Evolutionary conservation across 306 rosid genomes (phyloP).

Genomic region (Citrullus colocynthis): DNA sequence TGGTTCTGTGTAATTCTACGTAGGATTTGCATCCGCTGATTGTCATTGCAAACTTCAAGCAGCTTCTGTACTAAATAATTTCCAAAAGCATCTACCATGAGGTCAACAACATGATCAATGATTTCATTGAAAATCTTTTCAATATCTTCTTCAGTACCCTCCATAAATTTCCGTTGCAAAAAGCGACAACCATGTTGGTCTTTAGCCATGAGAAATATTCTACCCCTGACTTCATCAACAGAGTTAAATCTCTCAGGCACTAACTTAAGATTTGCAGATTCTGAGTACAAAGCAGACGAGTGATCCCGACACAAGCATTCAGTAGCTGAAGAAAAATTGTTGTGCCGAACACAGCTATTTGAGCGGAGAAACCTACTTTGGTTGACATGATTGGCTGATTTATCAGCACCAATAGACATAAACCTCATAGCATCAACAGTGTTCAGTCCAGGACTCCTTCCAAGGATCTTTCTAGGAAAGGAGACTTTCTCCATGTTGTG

Average conservation of each 20-base stretch:
- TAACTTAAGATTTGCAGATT: conserved; percentile 20
- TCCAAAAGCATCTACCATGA: conserved; percentile 53
- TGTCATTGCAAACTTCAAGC: conserved; percentile 52
- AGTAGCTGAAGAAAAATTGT: conserved; percentile 10
- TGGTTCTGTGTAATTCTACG: conserved; percentile 19
- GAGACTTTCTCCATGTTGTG: conserved; percentile 2
- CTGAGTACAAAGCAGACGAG: background rate
- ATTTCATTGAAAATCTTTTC: conserved; percentile 33
- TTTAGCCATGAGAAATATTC: conserved; percentile 40
- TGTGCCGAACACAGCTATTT: conserved; percentile 14
- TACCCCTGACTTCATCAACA: conserved; percentile 29
- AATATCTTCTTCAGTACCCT: conserved; percentile 24
- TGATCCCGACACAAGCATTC: background rate
- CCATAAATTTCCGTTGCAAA: conserved; percentile 36
- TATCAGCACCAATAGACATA: conserved; percentile 19
- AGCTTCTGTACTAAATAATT: conserved; percentile 50
- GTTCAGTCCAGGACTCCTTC: conserved; percentile 22
- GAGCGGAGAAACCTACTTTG: conserved; percentile 16
- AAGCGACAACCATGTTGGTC: conserved; percentile 55
- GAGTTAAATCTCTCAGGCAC: conserved; percentile 24
- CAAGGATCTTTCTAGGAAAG: conserved; percentile 21
- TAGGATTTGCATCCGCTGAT: conserved; percentile 29
- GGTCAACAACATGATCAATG: conserved; percentile 35
- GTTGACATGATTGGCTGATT: conserved; percentile 18
- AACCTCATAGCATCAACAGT: conserved; percentile 17